Percentiles rank a stretch among this genome's conserved stretches.
Evolutionary conservation across 805 yeast genomes (phyloP).

Genomic region (Metschnikowia corniflorae): DNA sequence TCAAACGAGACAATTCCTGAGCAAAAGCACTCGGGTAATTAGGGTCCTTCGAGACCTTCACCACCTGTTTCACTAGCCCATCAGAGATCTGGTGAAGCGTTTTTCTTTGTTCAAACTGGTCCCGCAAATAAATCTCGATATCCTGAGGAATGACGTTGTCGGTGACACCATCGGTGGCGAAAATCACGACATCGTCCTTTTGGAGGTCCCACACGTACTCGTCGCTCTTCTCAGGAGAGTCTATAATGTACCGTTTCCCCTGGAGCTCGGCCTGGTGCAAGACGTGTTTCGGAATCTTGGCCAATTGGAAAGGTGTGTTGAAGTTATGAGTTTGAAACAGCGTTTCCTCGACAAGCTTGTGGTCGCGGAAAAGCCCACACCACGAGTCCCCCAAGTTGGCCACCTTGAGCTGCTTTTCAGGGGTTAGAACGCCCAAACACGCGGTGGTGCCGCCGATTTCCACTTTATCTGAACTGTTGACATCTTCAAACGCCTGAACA

Average conservation of each 20-base stretch:
- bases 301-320: constrained; percentile 89
- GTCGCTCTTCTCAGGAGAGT: constrained; percentile 68
- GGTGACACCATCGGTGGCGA: constrained; percentile 92
- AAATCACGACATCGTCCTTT: constrained; percentile 70
- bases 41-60: constrained; percentile 65
- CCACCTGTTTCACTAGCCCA: constrained; percentile 63
- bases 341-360: constrained; percentile 60
- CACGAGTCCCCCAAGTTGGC: constrained; percentile 94
- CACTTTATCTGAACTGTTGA: constrained; percentile 54
- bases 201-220: constrained; percentile 60
- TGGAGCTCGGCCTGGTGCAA: constrained; percentile 49
- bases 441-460: constrained; percentile 94
- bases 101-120: constrained; percentile 36
- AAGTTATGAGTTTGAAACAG: constrained; percentile 79
- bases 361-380: constrained; percentile 78
- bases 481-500: constrained; percentile 50
- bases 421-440: constrained; percentile 69
- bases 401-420: constrained; percentile 54
- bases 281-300: constrained; percentile 71
- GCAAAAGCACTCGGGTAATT: constrained; percentile 82
- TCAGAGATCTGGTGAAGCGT: constrained; percentile 46
- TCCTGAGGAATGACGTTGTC: constrained; percentile 79
- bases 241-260: constrained; percentile 65
- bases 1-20: constrained; percentile 61
- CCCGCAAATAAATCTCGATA: constrained; percentile 63